Evolutionary conservation across 345 rosid genomes (phyloP), one percentile per base, ranked within the genome.

Genomic region (Rhodomyrtus tomentosa): DNA sequence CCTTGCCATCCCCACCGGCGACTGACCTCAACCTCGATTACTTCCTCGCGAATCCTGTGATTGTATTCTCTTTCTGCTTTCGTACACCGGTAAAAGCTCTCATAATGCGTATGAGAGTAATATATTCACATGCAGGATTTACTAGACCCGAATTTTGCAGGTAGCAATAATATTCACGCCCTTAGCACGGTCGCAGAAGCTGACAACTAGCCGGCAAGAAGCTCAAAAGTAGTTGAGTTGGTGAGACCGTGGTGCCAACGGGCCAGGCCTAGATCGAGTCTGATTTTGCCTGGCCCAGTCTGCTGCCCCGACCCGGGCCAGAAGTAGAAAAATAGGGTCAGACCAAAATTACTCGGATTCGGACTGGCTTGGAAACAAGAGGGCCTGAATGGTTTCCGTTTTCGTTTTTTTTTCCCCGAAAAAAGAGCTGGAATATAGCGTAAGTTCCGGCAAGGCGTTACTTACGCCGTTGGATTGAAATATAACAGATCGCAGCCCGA

Each of bases 91-190:
- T 5, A 68, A 0, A 0, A 32, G 24, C 3, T 32, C 45, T 32
- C 76, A 62, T 32, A 18, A 32, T 62, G 76, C 21, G 10, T 9
- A 45, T 9, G 49, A 45, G 49, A 45, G 49, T 45, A 45, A 45
- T 45, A 45, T 45, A 50, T 4, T 50, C 76, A 62, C 76, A 16
- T 62, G 76, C 76, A 1, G 42, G 76, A 16, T 3, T 62, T 32
- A 62, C 36, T 62, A 32, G 7, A 68, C 76, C 76, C 45, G 1
- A 36, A 18, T 18, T 36, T 68, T 3, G 76, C 13, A 0, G 76
- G 6, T 0, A 9, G 7, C n/a, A n/a, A n/a, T 2, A 0, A 7
- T 9, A 18, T 62, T 32, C 76, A 16, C 12, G 0, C 42, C 4
- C 74, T 32, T 8, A 32, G 74, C 3, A 16, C 22, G 0, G 42